Conservation (phyloP, 2,329 filamentous ascomycete species). For the Ascocoryne sarcoides region DNA sequence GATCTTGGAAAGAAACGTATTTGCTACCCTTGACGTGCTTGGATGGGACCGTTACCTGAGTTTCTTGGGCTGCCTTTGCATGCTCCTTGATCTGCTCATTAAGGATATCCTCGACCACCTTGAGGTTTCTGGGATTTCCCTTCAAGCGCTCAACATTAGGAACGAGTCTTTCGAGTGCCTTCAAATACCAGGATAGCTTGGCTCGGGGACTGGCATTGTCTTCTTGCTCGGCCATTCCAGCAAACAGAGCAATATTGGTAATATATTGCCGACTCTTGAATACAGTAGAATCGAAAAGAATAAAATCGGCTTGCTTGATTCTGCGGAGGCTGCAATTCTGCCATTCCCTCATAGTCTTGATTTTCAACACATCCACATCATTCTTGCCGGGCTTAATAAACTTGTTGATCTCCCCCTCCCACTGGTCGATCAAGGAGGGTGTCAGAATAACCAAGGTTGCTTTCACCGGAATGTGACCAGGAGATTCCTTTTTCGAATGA, state of each 20-base stretch:
- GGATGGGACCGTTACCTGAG: conserved; percentile 12
- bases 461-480: conserved; percentile 30
- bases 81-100: conserved; percentile 20
- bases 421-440: conserved; percentile 45
- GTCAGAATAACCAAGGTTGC: conserved; percentile 55
- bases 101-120: conserved; percentile 4
- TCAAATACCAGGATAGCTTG: conserved; percentile 43
- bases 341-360: conserved; percentile 35
- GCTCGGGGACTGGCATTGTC: conserved; percentile 32
- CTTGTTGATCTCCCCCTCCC: conserved; percentile 44
- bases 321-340: conserved; percentile 33
- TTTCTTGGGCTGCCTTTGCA: conserved; percentile 28
- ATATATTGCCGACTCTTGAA: conserved; percentile 41
- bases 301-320: conserved; percentile 41
- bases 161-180: conserved; percentile 34
- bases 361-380: conserved; percentile 31
- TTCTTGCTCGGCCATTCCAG: conserved; percentile 31
- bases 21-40: conserved; percentile 25
- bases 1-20: too few species aligned
- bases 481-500: neutral
- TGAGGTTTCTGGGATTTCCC: conserved; percentile 17
- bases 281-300: conserved; percentile 45
- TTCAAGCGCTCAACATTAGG: conserved; percentile 26
- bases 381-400: conserved; percentile 28
- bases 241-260: conserved; percentile 38